Evolutionary conservation across 1,139 yeast genomes (phyloP).

Genomic region (Suhomyces terraborum): DNA sequence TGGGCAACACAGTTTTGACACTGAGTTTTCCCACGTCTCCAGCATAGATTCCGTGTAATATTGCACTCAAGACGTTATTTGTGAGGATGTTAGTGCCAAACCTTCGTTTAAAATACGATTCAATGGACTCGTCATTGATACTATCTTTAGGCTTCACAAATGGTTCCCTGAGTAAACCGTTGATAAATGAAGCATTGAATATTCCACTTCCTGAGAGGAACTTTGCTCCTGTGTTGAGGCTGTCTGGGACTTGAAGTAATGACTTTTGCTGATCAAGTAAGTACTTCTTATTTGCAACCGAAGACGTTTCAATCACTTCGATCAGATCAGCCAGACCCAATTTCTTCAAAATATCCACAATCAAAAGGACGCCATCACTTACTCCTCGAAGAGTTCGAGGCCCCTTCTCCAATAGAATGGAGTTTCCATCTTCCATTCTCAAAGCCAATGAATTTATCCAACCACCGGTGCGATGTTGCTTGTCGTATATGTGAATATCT

Average conservation of each 20-base stretch:
- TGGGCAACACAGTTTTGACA: slow-evolving; percentile 57
- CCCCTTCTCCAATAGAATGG: slow-evolving; percentile 61
- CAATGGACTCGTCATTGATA: slow-evolving; percentile 68
- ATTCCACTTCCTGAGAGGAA: slow-evolving; percentile 46
- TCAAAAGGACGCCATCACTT: slow-evolving; percentile 63
- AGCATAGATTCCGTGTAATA: slow-evolving; percentile 88
- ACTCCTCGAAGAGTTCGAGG: slow-evolving; percentile 74
- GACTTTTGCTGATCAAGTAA: slow-evolving; percentile 43
- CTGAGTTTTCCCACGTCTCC: slow-evolving; percentile 75
- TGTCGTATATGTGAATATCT: slow-evolving; percentile 62
- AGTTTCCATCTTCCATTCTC: slow-evolving; percentile 16
- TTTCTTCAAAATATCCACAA: slow-evolving; percentile 56
- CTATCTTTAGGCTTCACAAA: slow-evolving; percentile 25
- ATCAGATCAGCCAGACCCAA: slow-evolving; percentile 46
- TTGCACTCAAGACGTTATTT: slow-evolving; percentile 72
- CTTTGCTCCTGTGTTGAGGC: slow-evolving; percentile 34
- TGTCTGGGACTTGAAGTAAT: slow-evolving; percentile 60
- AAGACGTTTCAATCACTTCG: slow-evolving; percentile 48
- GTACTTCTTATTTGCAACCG: slow-evolving; percentile 65
- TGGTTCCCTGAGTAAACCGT: slow-evolving; percentile 46
- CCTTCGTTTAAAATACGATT: slow-evolving; percentile 65
- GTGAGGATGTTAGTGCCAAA: slow-evolving; percentile 61
- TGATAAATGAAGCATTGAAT: slow-evolving; percentile 28
- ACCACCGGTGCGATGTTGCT: slow-evolving; percentile 64
- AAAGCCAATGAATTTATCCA: slow-evolving; percentile 60